Evolutionary conservation across 1,284 basidiomycete genomes (phyloP), one percentile per base, ranked within the genome.

Genomic region (Takashimella koratensis): DNA sequence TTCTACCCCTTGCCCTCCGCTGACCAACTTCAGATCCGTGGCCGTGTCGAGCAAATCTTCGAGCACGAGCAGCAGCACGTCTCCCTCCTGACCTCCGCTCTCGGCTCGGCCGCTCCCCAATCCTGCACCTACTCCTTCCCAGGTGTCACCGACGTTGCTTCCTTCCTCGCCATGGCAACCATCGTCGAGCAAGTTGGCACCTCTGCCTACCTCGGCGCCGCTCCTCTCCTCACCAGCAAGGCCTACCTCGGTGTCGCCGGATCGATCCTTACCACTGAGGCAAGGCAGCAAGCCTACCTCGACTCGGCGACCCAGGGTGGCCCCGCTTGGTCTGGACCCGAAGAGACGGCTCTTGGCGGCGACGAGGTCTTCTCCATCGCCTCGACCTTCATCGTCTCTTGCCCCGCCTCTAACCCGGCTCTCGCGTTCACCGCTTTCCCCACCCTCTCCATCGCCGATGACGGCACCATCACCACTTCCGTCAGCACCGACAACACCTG

Each of bases 171-270:
- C 24, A 57, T 65, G 30, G 58, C 65, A 16, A 46, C 57, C 59
- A 75, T 85, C 2, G 82, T 92, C n/a, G 89, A 92, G 77, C 81
- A 84, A 57, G 80, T 89, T 43, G 88, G 90, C 63, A 86, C 89
- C 43, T 76, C 79, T 16, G 66, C 63, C 22, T 68, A 67, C 59
- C 53, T 56, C 45, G 64, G 68, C 51, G 62, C 68, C 47, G 62
- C 64, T 27, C 54, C 62, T 52, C 63, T 57, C 57, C 65, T 68
- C 57, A 51, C 46, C 53, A 39, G 47, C 49, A 47, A 57, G n/a
- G 42, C 57, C 30, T 69, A 90, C 60, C 77, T 89, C 49, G 81
- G 81, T 49, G 81, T 83, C 25, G 67, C 67, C 42, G 67, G 53
- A 19, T 48, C 57, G 43, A 69, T 69, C 58, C 61, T 66, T 47